A percentile compares a stretch with the other conserved stretches of the same genome.
Conservation (phyloP, 148 eudicot genomes). For the Oxyria digyna region DNA sequence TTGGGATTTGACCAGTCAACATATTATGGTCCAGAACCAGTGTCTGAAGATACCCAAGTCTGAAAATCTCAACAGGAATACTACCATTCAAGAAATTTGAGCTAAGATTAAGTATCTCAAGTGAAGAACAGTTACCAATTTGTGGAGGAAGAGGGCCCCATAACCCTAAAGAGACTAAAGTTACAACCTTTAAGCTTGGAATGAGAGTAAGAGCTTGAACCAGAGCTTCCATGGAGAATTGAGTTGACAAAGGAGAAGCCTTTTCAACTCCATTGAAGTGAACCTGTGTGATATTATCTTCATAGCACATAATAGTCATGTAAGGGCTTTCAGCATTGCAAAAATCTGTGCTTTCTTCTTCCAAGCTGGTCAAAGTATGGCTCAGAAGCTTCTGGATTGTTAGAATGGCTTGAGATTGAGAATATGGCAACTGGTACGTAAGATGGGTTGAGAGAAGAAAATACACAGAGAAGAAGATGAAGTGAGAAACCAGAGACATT, state of each 20-base stretch:
- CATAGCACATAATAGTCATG: slow-evolving; percentile 46
- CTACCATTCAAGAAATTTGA: slow-evolving; percentile 52
- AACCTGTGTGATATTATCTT: slow-evolving; percentile 54
- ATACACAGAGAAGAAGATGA: slow-evolving; percentile 8
- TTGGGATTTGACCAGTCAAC: slow-evolving; percentile 45
- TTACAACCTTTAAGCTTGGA: slow-evolving; percentile 51
- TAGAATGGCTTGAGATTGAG: slow-evolving; percentile 37
- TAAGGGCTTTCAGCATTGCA: slow-evolving; percentile 45
- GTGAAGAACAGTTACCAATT: slow-evolving; percentile 35
- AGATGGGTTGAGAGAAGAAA: slow-evolving; percentile 16
- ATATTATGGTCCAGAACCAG: slow-evolving; percentile 54
- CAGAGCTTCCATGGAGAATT: slow-evolving; percentile 33
- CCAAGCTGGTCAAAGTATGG: slow-evolving; percentile 34
- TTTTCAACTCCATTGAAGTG: slow-evolving; percentile 35
- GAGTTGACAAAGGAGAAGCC: slow-evolving; percentile 20
- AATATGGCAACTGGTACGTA: slow-evolving; percentile 29
- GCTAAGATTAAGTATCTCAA: slow-evolving; percentile 66
- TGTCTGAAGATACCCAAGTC: slow-evolving; percentile 45
- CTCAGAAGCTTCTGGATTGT: slow-evolving; percentile 41
- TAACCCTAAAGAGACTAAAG: slow-evolving; percentile 54
- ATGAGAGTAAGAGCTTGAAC: slow-evolving; percentile 38
- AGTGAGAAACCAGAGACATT: background rate
- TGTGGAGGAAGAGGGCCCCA: slow-evolving; percentile 50
- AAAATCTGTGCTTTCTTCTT: slow-evolving; percentile 25
- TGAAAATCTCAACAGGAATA: slow-evolving; percentile 38